Conservation (phyloP, 192 early-diverging fungal species). For the Kappamyces sp. region DNA sequence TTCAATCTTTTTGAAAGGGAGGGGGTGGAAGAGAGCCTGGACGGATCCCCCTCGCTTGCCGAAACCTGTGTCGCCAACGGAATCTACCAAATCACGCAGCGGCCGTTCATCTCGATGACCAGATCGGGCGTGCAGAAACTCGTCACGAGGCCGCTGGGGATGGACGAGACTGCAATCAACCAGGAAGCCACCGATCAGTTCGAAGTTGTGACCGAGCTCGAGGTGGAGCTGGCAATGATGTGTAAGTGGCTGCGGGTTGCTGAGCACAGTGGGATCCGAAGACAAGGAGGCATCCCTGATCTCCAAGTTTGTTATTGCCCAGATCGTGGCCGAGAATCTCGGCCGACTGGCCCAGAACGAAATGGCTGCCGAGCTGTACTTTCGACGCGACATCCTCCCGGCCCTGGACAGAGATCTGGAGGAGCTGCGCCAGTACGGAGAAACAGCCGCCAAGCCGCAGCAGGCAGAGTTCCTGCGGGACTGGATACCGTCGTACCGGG, state of each 20-base stretch:
- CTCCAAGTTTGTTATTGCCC: constrained; percentile 59
- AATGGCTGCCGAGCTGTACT: constrained; percentile 58
- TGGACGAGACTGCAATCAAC: constrained; percentile 25
- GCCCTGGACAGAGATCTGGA: constrained; percentile 46
- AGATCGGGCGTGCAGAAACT: constrained; percentile 35
- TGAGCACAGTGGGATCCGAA: constrained; percentile 22
- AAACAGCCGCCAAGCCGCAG: constrained; percentile 17
- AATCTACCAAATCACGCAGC: constrained; percentile 61
- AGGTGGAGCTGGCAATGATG: constrained; percentile 40
- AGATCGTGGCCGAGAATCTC: constrained; percentile 62
- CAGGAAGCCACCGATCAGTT: constrained; percentile 32
- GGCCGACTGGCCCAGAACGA: constrained; percentile 50
- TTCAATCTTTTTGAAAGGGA: constrained; percentile 72
- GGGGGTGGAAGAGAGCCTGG: constrained; percentile 30
- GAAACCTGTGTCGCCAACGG: constrained; percentile 31
- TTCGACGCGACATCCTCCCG: constrained; percentile 50
- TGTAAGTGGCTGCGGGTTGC: constrained; percentile 21
- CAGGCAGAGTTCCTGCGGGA: constrained; percentile 25
- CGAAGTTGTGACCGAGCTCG: constrained; percentile 42
- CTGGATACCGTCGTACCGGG: constrained; percentile 41
- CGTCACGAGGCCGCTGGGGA: not conserved
- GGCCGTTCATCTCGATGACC: constrained; percentile 64
- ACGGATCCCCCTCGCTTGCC: constrained; percentile 23
- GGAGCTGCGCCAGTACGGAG: constrained; percentile 14
- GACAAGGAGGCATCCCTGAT: constrained; percentile 46